A percentile compares a stretch with the other conserved stretches of the same genome.
Evolutionary conservation across 805 yeast species (phyloP).

Genomic region (Cyberlindnera misumaiensis): DNA sequence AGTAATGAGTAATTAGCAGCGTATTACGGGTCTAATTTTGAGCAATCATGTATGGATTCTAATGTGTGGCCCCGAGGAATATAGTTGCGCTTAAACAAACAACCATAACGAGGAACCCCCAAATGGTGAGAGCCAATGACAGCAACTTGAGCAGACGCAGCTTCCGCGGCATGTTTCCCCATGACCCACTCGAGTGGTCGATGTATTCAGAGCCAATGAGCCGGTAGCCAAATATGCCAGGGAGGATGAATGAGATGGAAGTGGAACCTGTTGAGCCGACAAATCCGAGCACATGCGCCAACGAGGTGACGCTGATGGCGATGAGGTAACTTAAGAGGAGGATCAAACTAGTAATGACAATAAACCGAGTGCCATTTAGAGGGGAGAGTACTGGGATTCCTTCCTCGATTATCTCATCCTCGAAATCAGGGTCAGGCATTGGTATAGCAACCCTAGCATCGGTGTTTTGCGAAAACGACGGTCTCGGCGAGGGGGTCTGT

Average conservation of each 20-base stretch:
- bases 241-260: conserved; percentile 81
- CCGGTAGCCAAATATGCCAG: conserved; percentile 79
- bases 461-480: conserved; percentile 3
- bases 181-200: conserved; percentile 23
- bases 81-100: conserved; percentile 38
- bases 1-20: too few species aligned
- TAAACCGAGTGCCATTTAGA: conserved; percentile 33
- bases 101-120: conserved; percentile 49
- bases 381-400: conserved; percentile 18
- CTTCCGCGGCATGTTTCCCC: conserved; percentile 23
- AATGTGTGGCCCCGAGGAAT: conserved; percentile 23
- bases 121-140: conserved; percentile 33
- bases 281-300: conserved; percentile 76
- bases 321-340: conserved; percentile 51
- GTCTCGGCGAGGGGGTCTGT: background rate
- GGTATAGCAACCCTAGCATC: conserved; percentile 3
- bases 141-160: conserved; percentile 26
- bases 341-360: conserved; percentile 43
- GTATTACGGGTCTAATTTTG: too few species aligned
- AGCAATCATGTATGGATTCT: background rate
- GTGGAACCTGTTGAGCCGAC: conserved; percentile 95
- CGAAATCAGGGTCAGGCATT: conserved; percentile 8
- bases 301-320: conserved; percentile 62
- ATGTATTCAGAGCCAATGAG: conserved; percentile 46
- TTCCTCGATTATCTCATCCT: conserved; percentile 28